Conservation (phyloP, 2,329 filamentous ascomycete species). For the Botrytis byssoidea region DNA sequence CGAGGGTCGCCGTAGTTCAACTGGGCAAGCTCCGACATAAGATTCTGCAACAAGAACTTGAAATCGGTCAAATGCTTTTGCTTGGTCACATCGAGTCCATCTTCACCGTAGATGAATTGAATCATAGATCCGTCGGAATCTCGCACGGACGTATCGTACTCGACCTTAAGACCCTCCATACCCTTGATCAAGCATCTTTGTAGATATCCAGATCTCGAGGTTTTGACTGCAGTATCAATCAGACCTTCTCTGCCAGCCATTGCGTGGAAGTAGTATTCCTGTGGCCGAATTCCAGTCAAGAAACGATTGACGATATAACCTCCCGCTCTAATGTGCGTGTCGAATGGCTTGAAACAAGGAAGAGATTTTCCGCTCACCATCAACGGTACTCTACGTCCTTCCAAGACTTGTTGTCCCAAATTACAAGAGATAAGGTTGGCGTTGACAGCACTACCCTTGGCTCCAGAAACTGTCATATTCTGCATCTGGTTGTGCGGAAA, state of each 20-base stretch:
- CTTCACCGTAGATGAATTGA: constrained; percentile 95
- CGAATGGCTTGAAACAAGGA: constrained; percentile 89
- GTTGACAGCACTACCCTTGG: constrained; percentile 90
- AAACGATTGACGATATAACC: constrained; percentile 95
- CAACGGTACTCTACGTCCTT: constrained; percentile 88
- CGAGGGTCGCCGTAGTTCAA: constrained; percentile 63
- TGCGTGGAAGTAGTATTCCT: constrained; percentile 99
- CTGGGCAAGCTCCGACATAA: constrained; percentile 74
- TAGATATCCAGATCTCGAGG: constrained; percentile 91
- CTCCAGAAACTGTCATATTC: constrained; percentile 94
- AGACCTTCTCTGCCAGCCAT: constrained; percentile 98
- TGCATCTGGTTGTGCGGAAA: constrained; percentile 99
- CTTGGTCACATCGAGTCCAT: constrained; percentile 91
- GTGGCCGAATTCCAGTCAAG: constrained; percentile 93
- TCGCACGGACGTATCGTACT: constrained; percentile 91
- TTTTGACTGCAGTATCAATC: constrained; percentile 99
- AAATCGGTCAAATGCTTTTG: constrained; percentile 90
- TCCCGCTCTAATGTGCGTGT: constrained; percentile 83
- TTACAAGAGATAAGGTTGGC: constrained; percentile 98
- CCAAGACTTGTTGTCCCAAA: constrained; percentile 91
- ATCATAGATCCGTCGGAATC: constrained; percentile 91
- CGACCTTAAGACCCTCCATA: constrained; percentile 89
- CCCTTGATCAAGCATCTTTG: constrained; percentile 98
- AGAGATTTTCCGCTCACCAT: constrained; percentile 98
- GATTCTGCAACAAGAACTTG: constrained; percentile 84